A percentile compares a stretch with the other conserved stretches of the same genome.
These are phyloP conservation scores for Candida ipomoeae DNA, from an alignment of 805 yeast genomes.

Conservation along the genomic window DNA sequence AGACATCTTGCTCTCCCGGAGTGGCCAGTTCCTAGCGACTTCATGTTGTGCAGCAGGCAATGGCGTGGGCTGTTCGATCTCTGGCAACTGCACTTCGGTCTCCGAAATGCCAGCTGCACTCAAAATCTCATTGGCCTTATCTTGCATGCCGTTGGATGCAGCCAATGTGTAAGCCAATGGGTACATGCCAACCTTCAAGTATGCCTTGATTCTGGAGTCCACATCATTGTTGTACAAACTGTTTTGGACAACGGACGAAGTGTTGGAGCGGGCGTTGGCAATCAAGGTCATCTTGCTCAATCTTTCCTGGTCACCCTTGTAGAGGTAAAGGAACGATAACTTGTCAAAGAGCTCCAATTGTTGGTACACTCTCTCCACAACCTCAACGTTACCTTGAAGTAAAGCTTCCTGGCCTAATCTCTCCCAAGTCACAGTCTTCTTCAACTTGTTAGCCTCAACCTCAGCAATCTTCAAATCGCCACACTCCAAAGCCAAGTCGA, in stretches of 20 bases:
- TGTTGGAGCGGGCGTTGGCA: slow-evolving; percentile 84
- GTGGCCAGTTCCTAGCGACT: slow-evolving; percentile 71
- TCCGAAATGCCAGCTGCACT: slow-evolving; percentile 63
- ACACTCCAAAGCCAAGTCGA: slow-evolving; percentile 92
- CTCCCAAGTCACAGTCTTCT: slow-evolving; percentile 70
- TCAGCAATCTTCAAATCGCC: slow-evolving; percentile 86
- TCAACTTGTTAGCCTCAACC: slow-evolving; percentile 76
- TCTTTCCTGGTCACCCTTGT: slow-evolving; percentile 75
- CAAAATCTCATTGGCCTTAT: slow-evolving; percentile 67
- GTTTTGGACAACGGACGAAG: slow-evolving; percentile 76
- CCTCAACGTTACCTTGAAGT: slow-evolving; percentile 79
- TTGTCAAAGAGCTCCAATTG: slow-evolving; percentile 83
- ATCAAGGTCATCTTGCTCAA: slow-evolving; percentile 81
- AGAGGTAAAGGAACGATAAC: slow-evolving; percentile 80
- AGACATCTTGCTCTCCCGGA: slow-evolving; percentile 65
- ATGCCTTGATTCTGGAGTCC: slow-evolving; percentile 68
- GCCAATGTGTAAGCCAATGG: slow-evolving; percentile 95
- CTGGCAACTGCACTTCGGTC: slow-evolving; percentile 63
- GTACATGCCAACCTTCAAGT: slow-evolving; percentile 71
- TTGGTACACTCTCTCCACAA: slow-evolving; percentile 86
- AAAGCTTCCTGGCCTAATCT: slow-evolving; percentile 82
- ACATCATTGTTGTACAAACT: slow-evolving; percentile 72
- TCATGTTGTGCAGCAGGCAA: slow-evolving; percentile 47
- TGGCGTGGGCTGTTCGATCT: slow-evolving; percentile 36
- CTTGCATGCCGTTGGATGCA: slow-evolving; percentile 75